A percentile compares a stretch with the other conserved stretches of the same genome.
Conservation (phyloP, 2,329 filamentous ascomycete species). For the Taxawa tesnikishii region DNA sequence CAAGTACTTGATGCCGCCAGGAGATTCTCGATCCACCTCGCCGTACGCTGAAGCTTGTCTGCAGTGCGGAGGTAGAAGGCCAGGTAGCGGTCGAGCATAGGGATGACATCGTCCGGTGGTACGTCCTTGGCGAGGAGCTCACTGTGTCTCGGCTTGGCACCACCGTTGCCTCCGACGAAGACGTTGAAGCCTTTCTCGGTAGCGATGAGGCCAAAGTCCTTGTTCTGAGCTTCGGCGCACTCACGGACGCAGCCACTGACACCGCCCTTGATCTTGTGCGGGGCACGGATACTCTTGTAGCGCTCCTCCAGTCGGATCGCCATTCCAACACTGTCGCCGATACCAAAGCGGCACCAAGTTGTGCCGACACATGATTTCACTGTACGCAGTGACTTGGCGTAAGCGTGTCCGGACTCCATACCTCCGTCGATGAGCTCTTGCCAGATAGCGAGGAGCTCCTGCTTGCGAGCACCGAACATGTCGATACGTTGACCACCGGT, state of each 20-base stretch:
- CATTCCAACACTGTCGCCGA: conserved; percentile 85
- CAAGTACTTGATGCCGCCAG: conserved; percentile 73
- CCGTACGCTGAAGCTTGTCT: conserved; percentile 79
- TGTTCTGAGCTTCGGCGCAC: conserved; percentile 84
- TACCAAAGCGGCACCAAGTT: conserved; percentile 81
- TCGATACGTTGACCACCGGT: conserved; percentile 87
- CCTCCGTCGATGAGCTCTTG: conserved; percentile 66
- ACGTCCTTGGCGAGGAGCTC: conserved; percentile 82
- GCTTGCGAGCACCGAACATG: conserved; percentile 82
- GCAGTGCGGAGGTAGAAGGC: conserved; percentile 92
- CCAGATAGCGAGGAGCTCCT: conserved; percentile 77
- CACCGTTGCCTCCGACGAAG: conserved; percentile 81
- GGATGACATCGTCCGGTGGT: conserved; percentile 66
- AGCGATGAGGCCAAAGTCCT: conserved; percentile 86
- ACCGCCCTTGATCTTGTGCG: conserved; percentile 85
- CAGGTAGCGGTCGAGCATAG: conserved; percentile 77
- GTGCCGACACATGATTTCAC: conserved; percentile 89
- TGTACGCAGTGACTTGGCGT: conserved; percentile 77
- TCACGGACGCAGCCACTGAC: conserved; percentile 87
- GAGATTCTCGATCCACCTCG: conserved; percentile 73
- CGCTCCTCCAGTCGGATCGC: conserved; percentile 77
- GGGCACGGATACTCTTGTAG: conserved; percentile 81
- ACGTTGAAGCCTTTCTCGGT: conserved; percentile 92
- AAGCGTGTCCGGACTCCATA: conserved; percentile 84
- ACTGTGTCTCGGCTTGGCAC: conserved; percentile 70